Percentiles rank a stretch among this genome's conserved stretches.
Evolutionary conservation across 768 basidiomycete species (phyloP).

Genomic region (Suillus spraguei): DNA sequence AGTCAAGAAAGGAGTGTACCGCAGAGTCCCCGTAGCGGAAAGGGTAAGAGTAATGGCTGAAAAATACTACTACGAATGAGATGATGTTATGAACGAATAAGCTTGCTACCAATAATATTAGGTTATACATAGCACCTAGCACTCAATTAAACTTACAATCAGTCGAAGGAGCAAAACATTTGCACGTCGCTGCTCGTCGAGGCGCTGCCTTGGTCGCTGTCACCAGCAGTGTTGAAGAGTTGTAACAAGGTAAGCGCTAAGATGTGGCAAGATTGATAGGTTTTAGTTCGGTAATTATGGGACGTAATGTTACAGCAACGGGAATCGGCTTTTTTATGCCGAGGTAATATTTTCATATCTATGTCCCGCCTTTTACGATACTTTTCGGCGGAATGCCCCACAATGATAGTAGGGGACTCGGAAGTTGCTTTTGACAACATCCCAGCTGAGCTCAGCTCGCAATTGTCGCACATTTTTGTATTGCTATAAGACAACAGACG

Average conservation of each 20-base stretch:
- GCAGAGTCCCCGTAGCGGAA: constrained; percentile 25
- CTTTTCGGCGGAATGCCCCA: too few relatives aligned
- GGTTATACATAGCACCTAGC: too few relatives aligned
- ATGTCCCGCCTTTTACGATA: too few relatives aligned
- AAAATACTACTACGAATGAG: not conserved
- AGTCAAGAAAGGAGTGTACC: constrained; percentile 22
- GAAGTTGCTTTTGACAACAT: too few relatives aligned
- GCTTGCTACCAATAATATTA: not conserved
- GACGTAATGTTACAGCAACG: not conserved
- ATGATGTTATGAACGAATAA: not conserved
- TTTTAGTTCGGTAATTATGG: not conserved
- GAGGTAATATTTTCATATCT: too few relatives aligned
- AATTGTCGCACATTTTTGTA: too few relatives aligned
- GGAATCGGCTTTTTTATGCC: not conserved
- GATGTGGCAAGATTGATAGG: not conserved
- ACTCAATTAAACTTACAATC: not conserved
- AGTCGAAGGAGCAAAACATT: constrained; percentile 5
- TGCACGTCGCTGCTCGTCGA: constrained; percentile 6
- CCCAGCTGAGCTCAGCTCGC: too few relatives aligned
- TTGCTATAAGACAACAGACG: too few relatives aligned
- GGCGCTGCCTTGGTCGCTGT: not conserved
- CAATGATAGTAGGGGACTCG: too few relatives aligned
- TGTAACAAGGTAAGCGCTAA: not conserved
- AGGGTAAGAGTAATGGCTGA: constrained; percentile 15
- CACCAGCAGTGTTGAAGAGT: not conserved